These are phyloP conservation scores for Phaeoacremonium minimum DNA, from an alignment of 2,329 filamentous ascomycete species.

Conservation along the genomic window DNA sequence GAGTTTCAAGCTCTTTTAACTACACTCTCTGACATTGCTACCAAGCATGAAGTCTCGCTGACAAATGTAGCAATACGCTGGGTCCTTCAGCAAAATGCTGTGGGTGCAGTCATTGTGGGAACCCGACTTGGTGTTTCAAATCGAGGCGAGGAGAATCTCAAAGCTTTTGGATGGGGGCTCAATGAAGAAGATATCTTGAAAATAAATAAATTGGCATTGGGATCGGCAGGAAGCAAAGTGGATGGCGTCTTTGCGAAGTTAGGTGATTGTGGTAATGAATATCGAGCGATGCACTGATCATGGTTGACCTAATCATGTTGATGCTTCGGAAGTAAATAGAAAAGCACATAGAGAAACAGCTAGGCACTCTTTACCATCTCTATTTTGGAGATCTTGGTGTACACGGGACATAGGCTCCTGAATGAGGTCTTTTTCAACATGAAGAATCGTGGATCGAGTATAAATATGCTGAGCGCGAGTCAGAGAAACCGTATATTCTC, in stretches of 20 bases:
- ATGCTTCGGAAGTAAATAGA: no score
- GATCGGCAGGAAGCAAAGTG: slow-evolving; percentile 9
- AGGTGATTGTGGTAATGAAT: slow-evolving; percentile 27
- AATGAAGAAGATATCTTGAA: slow-evolving; percentile 15
- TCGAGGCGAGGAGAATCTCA: slow-evolving; percentile 20
- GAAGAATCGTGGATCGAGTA: no score
- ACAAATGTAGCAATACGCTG: slow-evolving; percentile 26
- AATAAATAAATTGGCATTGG: slow-evolving; percentile 18
- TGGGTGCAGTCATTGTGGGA: slow-evolving; percentile 28
- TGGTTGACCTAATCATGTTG: no score
- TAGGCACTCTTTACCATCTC: no score
- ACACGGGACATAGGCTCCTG: no score
- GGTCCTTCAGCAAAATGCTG: slow-evolving; percentile 24
- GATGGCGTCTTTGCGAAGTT: slow-evolving; percentile 15
- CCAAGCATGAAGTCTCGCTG: slow-evolving; percentile 19
- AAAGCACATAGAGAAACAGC: no score
- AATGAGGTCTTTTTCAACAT: no score
- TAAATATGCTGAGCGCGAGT: no score
- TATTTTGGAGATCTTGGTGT: no score
- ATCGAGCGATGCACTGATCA: slow-evolving; percentile 22
- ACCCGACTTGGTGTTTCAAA: slow-evolving; percentile 21
- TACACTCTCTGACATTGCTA: slow-evolving; percentile 14
- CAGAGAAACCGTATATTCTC: no score
- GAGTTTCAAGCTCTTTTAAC: slow-evolving; percentile 23
- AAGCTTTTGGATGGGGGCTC: slow-evolving; percentile 17